Evolutionary conservation across 106 monocot genomes (phyloP).

Genomic region (Allium fistulosum): DNA sequence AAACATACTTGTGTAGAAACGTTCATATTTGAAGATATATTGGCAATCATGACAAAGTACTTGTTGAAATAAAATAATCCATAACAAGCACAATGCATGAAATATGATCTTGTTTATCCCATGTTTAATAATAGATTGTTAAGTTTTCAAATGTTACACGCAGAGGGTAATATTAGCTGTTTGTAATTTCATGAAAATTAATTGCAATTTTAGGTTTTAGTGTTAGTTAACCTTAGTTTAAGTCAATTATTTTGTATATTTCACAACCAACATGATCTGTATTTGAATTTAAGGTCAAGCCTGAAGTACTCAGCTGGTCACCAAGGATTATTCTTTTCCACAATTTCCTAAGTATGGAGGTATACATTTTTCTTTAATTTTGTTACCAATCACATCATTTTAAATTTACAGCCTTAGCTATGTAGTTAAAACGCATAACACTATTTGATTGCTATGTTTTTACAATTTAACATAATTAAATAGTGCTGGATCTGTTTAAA

Average conservation of each 20-base stretch:
- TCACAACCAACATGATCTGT: neutral
- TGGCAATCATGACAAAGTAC: too few species aligned
- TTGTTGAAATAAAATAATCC: too few species aligned
- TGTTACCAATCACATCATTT: too few species aligned
- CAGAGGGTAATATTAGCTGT: neutral
- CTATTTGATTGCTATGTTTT: too few species aligned
- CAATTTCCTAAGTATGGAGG: conserved; percentile 12
- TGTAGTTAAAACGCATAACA: too few species aligned
- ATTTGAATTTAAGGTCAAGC: conserved; percentile 4
- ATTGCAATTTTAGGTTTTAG: neutral
- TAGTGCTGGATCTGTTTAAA: too few species aligned
- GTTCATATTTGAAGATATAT: too few species aligned
- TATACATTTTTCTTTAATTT: neutral
- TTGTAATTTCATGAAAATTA: neutral
- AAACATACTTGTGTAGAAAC: too few species aligned
- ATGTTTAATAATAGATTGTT: neutral
- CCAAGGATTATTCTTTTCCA: conserved; percentile 12
- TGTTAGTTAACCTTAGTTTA: neutral
- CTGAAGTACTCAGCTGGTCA: conserved; percentile 11
- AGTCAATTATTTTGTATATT: neutral
- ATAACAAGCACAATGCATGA: neutral
- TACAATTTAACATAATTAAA: too few species aligned
- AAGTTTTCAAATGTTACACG: neutral
- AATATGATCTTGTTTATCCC: neutral
- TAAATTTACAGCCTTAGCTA: too few species aligned